Evolutionary conservation across 345 rosid genomes (phyloP).

Genomic region (Pistacia vera): DNA sequence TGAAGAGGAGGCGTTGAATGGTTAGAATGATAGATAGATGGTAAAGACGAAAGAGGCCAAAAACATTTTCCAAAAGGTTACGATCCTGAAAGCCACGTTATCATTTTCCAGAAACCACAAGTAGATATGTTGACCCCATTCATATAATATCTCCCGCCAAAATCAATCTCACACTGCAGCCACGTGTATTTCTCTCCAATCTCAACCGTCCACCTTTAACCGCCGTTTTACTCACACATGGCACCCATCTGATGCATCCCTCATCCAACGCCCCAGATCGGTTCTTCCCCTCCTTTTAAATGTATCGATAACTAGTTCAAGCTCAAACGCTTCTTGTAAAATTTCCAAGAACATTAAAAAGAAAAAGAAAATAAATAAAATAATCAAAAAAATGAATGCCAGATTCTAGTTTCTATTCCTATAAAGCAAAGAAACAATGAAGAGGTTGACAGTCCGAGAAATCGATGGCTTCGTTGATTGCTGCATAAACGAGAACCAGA

Average conservation of each 20-base stretch:
- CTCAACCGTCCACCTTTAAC: slow-evolving; percentile 8
- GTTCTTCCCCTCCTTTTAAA: neutral
- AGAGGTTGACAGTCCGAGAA: neutral
- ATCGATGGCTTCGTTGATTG: neutral
- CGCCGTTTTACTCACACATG: neutral
- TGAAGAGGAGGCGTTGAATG: no score
- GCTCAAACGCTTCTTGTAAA: neutral
- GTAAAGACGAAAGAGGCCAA: no score
- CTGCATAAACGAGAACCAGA: neutral
- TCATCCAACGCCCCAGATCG: neutral
- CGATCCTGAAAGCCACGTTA: neutral
- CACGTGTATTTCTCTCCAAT: slow-evolving; percentile 3
- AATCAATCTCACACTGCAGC: neutral
- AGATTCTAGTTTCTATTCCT: no score
- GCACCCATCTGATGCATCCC: neutral
- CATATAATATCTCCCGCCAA: neutral
- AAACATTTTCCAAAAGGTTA: no score
- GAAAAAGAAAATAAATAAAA: neutral
- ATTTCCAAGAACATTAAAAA: no score
- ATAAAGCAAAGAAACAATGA: neutral
- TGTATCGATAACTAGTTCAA: neutral
- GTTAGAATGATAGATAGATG: no score
- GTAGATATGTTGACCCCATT: no score
- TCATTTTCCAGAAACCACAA: neutral
- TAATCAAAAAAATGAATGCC: neutral